Conservation (phyloP, 306 rosid species). For the Morella rubra region DNA sequence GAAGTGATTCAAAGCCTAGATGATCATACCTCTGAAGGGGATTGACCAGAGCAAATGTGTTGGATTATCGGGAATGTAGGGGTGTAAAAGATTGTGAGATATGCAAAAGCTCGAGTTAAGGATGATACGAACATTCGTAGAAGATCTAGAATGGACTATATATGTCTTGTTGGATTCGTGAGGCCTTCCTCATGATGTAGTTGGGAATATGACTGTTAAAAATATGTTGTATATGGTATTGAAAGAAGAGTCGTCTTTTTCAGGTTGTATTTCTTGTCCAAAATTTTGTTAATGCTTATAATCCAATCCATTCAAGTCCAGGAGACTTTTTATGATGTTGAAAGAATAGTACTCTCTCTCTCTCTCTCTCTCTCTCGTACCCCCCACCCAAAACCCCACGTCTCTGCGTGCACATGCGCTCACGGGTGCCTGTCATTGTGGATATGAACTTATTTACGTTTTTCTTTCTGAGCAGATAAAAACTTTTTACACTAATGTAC, state of each 20-base stretch:
- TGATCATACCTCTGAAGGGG: constrained; percentile 33
- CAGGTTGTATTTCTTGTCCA: neutral
- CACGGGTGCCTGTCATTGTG: no score
- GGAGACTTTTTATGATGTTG: neutral
- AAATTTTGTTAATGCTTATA: constrained; percentile 13
- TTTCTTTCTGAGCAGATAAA: no score
- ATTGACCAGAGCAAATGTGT: constrained; percentile 29
- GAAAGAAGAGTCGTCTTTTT: constrained; percentile 46
- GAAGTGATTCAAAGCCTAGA: constrained; percentile 84
- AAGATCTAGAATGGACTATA: constrained; percentile 56
- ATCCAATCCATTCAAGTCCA: neutral
- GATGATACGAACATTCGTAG: constrained; percentile 41
- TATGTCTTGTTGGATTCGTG: constrained; percentile 61
- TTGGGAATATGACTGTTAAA: constrained; percentile 57
- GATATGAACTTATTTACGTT: no score
- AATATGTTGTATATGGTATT: constrained; percentile 57
- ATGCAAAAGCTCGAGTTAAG: constrained; percentile 50
- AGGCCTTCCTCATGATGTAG: constrained; percentile 55
- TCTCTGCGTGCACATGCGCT: no score
- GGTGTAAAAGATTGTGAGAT: constrained; percentile 53
- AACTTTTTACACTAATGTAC: no score
- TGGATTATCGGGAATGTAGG: constrained; percentile 46
- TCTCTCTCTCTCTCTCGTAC: neutral
- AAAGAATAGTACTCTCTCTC: neutral
- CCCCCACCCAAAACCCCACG: no score